Evolutionary conservation across 78 protist species (phyloP).

Genomic region (Dictyostelium capitatum): DNA sequence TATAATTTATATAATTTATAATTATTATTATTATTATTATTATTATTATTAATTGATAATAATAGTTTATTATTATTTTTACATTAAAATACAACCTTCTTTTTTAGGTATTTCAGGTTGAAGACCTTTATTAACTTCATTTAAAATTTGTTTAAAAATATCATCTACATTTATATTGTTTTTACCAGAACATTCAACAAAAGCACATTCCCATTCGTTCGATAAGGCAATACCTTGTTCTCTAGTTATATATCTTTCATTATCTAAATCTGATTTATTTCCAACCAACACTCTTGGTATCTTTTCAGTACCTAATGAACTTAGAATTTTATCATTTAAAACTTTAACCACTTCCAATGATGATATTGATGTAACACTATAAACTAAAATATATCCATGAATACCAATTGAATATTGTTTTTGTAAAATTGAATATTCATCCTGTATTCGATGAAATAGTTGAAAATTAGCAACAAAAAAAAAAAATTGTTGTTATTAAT

Average conservation of each 20-base stretch:
- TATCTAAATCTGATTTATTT: constrained; percentile 86
- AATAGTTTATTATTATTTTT: background rate
- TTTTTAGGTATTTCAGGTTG: constrained; percentile 47
- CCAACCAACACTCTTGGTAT: constrained; percentile 88
- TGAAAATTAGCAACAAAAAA: background rate
- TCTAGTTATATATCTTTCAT: constrained; percentile 75
- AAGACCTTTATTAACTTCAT: constrained; percentile 57
- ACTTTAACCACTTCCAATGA: constrained; percentile 81
- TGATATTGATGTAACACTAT: constrained; percentile 84
- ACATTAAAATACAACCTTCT: constrained; percentile 75
- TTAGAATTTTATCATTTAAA: constrained; percentile 88
- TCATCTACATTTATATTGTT: constrained; percentile 75
- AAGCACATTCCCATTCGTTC: constrained; percentile 84
- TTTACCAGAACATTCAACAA: constrained; percentile 89
- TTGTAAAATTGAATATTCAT: constrained; percentile 88
- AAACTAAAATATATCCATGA: constrained; percentile 91
- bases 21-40: too few species aligned
- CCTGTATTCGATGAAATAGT: constrained; percentile 38
- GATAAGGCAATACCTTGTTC: constrained; percentile 84
- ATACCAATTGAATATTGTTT: constrained; percentile 85
- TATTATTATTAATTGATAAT: too few species aligned
- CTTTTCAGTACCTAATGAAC: constrained; percentile 82
- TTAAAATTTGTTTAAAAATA: constrained; percentile 67
- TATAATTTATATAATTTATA: background rate
- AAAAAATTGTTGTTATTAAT: background rate